These are phyloP conservation scores for Puccinia polysora DNA, from an alignment of 1,284 basidiomycete species.

Conservation along the genomic window DNA sequence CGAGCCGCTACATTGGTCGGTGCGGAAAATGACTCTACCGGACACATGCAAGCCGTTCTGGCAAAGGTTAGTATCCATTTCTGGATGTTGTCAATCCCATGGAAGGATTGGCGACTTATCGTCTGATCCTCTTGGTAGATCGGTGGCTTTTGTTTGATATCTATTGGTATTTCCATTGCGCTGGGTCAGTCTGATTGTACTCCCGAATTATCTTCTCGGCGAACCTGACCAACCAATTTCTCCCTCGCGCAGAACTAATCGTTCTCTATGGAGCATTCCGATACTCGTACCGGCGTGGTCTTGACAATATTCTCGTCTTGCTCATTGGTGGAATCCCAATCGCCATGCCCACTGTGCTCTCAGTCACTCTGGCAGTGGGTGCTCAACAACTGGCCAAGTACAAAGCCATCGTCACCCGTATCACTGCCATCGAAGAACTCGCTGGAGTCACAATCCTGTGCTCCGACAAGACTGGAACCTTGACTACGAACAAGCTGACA, in stretches of 20 bases:
- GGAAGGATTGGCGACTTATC: conserved; percentile 52
- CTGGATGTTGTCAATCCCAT: conserved; percentile 56
- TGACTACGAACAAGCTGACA: conserved; percentile 98
- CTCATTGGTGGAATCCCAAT: conserved; percentile 98
- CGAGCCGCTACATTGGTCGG: conserved; percentile 90
- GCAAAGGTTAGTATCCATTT: conserved; percentile 16
- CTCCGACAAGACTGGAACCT: conserved; percentile 94
- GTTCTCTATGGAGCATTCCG: conserved; percentile 80
- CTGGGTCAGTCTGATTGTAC: conserved; percentile 15
- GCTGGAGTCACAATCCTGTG: conserved; percentile 95
- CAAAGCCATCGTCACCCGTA: conserved; percentile 96
- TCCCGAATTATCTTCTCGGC: background rate
- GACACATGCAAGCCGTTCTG: conserved; percentile 67
- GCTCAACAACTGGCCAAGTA: conserved; percentile 96
- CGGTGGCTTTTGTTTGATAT: conserved; percentile 87
- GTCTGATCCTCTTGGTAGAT: conserved; percentile 69
- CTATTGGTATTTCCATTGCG: conserved; percentile 59
- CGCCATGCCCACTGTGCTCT: conserved; percentile 90
- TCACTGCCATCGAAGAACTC: conserved; percentile 94
- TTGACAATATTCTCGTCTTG: conserved; percentile 92
- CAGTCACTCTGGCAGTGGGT: conserved; percentile 93
- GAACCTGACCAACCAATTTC: conserved; percentile 74
- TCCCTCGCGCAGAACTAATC: conserved; percentile 69
- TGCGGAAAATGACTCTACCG: conserved; percentile 91
- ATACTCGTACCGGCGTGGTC: conserved; percentile 83